Conservation (phyloP, 495 filamentous ascomycete genomes). For the Annulohypoxylon stygium region DNA sequence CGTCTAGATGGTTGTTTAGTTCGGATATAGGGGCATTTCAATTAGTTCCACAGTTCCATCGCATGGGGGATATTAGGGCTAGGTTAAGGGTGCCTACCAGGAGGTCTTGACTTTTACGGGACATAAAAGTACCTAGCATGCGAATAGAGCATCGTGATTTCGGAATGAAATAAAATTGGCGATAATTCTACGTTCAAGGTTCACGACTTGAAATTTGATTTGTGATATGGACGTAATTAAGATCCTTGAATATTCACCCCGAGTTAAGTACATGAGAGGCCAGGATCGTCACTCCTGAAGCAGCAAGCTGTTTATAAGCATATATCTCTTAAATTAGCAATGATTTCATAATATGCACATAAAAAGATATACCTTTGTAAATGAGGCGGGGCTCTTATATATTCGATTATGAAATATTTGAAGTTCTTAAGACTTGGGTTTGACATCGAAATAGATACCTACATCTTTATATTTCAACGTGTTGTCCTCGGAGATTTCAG, state of each 20-base stretch:
- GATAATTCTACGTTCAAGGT: conserved; percentile 17
- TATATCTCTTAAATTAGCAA: conserved; percentile 13
- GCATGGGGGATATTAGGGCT: conserved; percentile 36
- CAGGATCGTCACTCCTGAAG: not conserved
- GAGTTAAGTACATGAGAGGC: not conserved
- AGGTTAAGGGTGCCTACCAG: conserved; percentile 42
- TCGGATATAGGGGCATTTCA: conserved; percentile 15
- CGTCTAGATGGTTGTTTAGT: conserved; percentile 49
- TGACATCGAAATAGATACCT: not conserved
- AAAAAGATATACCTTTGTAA: not conserved
- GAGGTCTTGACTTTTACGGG: conserved; percentile 44
- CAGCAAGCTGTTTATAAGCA: not conserved
- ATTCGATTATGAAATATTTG: not conserved
- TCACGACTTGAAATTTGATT: not conserved
- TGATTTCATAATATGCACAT: not conserved
- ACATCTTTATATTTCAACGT: not conserved
- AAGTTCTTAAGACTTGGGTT: not conserved
- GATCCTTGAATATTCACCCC: not conserved
- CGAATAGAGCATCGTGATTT: conserved; percentile 44
- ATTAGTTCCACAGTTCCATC: conserved; percentile 30
- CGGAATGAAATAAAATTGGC: conserved; percentile 22
- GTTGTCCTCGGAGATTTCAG: not conserved
- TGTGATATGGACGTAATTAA: not conserved
- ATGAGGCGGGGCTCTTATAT: not conserved
- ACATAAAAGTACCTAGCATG: conserved; percentile 48